Percentiles rank a stretch among this genome's conserved stretches.
phyloP scores from a whole-genome alignment of 371 early-diverging fungal species.

The Actinomucor elegans region DNA sequence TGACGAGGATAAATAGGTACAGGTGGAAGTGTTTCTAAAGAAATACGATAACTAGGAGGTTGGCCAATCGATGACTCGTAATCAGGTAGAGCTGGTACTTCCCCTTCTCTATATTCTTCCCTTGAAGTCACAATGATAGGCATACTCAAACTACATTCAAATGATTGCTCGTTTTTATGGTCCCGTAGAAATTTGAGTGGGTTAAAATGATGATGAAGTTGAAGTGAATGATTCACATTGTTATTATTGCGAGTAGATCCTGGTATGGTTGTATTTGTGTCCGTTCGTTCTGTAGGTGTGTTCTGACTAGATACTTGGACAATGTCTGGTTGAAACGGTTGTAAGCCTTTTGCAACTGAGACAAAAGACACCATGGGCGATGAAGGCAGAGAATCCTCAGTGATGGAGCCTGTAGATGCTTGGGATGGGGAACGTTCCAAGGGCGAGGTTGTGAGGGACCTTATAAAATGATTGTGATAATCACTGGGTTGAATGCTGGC shows the following conservation, averaged over 20 bases:
- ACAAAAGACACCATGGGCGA: not conserved
- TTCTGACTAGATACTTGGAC: not conserved
- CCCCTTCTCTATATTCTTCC: slow-evolving; percentile 19
- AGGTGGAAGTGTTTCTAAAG: slow-evolving; percentile 13
- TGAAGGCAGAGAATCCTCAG: not conserved
- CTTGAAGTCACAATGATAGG: slow-evolving; percentile 21
- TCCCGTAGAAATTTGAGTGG: not conserved
- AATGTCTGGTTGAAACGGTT: not conserved
- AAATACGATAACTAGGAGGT: slow-evolving; percentile 17
- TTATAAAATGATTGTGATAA: no score
- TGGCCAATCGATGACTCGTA: slow-evolving; percentile 6
- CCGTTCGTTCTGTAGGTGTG: not conserved
- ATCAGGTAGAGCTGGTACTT: slow-evolving; percentile 15
- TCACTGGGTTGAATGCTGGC: not conserved
- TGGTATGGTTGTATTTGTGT: not conserved
- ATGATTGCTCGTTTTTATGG: not conserved
- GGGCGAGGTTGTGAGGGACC: not conserved
- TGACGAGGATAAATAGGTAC: slow-evolving; percentile 11
- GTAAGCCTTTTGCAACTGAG: no score
- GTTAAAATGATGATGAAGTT: slow-evolving; percentile 8
- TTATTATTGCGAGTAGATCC: not conserved
- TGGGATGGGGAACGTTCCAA: not conserved
- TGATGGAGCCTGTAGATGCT: not conserved
- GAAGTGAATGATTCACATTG: not conserved
- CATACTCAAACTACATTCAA: slow-evolving; percentile 10